Percentiles rank a stretch among this genome's conserved stretches.
Evolutionary conservation across 495 filamentous ascomycete species (phyloP).

Genomic region (Tuber microsphaerosporum): DNA sequence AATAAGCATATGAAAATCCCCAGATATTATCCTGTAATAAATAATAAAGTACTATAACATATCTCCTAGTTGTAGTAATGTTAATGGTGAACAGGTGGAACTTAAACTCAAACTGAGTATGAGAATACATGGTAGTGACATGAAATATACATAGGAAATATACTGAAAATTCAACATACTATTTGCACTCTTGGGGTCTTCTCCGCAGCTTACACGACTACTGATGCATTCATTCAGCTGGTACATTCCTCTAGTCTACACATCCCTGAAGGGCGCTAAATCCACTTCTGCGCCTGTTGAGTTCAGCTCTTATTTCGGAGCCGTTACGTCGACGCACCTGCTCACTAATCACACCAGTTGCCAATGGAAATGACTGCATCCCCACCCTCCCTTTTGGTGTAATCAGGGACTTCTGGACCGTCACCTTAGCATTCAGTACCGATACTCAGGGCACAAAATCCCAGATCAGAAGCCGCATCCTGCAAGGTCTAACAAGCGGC

Average conservation of each 20-base stretch:
- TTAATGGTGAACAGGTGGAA: too few species aligned
- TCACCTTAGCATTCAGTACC: constrained; percentile 63
- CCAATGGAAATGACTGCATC: constrained; percentile 66
- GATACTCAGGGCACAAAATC: constrained; percentile 59
- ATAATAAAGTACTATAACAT: too few species aligned
- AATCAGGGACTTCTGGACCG: constrained; percentile 66
- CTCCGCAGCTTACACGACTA: constrained; percentile 53
- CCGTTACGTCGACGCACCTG: constrained; percentile 63
- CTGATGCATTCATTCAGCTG: constrained; percentile 40
- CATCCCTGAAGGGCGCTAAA: constrained; percentile 59
- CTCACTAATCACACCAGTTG: constrained; percentile 66
- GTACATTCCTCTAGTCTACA: constrained; percentile 48
- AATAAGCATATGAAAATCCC: too few species aligned
- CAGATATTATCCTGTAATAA: too few species aligned
- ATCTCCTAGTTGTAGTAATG: too few species aligned
- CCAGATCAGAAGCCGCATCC: constrained; percentile 57
- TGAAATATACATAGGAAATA: too few species aligned
- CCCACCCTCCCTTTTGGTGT: constrained; percentile 67
- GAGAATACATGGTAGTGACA: too few species aligned
- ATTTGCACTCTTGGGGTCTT: constrained; percentile 52
- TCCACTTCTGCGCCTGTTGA: constrained; percentile 74
- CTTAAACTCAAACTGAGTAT: too few species aligned
- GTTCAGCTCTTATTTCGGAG: constrained; percentile 64
- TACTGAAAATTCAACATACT: too few species aligned
- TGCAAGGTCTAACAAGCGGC: constrained; percentile 34